Evolutionary conservation across 2,329 filamentous ascomycete genomes (phyloP).

Genomic region (Aspergillus nomiae): DNA sequence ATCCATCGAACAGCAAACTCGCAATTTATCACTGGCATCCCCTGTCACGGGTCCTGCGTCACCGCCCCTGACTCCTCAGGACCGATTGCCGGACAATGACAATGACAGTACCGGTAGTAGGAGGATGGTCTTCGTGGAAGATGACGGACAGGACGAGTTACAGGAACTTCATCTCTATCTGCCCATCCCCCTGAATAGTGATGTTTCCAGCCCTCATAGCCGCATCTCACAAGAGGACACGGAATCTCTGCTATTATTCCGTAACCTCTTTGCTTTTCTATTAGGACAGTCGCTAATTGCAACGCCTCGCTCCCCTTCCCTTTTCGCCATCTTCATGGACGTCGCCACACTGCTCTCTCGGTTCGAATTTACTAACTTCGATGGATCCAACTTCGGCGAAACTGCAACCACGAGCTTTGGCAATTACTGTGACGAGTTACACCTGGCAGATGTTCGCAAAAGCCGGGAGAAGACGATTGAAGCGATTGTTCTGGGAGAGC

Average conservation of each 20-base stretch:
- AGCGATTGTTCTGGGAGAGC: constrained; percentile 83
- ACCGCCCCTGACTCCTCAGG: constrained; percentile 34
- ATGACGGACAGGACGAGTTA: constrained; percentile 47
- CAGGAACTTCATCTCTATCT: constrained; percentile 58
- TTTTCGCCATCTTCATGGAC: constrained; percentile 64
- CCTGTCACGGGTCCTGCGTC: constrained; percentile 27
- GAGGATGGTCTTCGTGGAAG: constrained; percentile 47
- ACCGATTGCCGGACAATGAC: constrained; percentile 39
- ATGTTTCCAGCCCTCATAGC: constrained; percentile 42
- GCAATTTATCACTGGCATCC: constrained; percentile 33
- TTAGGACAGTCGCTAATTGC: constrained; percentile 64
- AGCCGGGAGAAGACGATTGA: constrained; percentile 90
- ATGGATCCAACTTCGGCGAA: constrained; percentile 66
- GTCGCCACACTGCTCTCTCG: constrained; percentile 59
- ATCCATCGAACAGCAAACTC: constrained; percentile 30
- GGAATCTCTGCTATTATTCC: constrained; percentile 60
- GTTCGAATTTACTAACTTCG: constrained; percentile 63
- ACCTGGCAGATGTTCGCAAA: constrained; percentile 74
- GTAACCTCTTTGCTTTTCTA: constrained; percentile 66
- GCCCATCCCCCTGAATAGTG: constrained; percentile 58
- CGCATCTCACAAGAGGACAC: constrained; percentile 51
- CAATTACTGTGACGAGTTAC: constrained; percentile 73
- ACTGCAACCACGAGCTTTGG: constrained; percentile 54
- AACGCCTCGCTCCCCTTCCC: constrained; percentile 55
- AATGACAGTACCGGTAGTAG: constrained; percentile 50